Evolutionary conservation across 352 stramenopile genomes (phyloP).

Genomic region (Lagenidium sp.): DNA sequence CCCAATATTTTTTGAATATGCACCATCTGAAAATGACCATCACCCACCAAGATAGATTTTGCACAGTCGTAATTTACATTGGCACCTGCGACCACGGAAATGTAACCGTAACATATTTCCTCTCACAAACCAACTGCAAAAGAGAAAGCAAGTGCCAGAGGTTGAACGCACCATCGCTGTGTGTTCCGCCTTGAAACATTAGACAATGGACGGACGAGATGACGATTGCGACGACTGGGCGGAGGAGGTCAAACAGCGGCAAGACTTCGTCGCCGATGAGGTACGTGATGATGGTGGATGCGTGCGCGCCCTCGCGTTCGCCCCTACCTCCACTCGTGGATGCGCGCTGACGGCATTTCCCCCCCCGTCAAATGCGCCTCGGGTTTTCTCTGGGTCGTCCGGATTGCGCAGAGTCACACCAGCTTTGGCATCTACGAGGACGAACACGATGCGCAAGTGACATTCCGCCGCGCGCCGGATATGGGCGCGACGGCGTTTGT

Average conservation of each 20-base stretch:
- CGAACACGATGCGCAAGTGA: conserved; percentile 40
- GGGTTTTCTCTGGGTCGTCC: neutral
- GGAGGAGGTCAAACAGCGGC: conserved; percentile 33
- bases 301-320: too few relatives aligned
- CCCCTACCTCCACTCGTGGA: too few relatives aligned
- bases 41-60: neutral
- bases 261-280: conserved; percentile 51
- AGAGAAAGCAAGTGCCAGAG: neutral
- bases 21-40: too few relatives aligned
- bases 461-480: conserved; percentile 45
- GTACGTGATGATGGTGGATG: conserved; percentile 13
- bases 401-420: neutral
- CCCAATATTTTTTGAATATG: too few relatives aligned
- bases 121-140: neutral
- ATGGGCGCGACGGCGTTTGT: conserved; percentile 39
- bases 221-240: conserved; percentile 60
- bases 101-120: neutral
- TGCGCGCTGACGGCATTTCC: too few relatives aligned
- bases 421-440: conserved; percentile 34
- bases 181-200: conserved; percentile 12
- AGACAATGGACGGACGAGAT: conserved; percentile 44
- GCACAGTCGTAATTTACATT: neutral
- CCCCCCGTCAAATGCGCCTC: neutral
- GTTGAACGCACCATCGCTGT: too few relatives aligned
- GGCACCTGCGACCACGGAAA: neutral